These are phyloP conservation scores for Magnaporthiopsis rhizophila DNA, from an alignment of 2,329 filamentous ascomycete genomes.

Conservation along the genomic window DNA sequence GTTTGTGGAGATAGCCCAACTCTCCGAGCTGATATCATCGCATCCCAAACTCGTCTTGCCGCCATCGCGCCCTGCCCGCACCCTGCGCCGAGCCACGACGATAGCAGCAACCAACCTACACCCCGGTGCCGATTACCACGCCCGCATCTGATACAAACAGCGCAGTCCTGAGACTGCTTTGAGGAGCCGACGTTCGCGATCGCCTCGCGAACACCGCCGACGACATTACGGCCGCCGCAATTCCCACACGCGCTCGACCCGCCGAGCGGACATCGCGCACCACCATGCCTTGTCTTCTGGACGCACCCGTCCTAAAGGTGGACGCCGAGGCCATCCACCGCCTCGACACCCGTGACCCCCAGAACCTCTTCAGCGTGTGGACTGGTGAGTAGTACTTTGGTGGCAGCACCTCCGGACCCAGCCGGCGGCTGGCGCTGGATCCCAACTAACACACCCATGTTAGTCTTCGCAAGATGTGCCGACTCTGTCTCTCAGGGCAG, in stretches of 20 bases:
- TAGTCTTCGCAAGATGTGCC: slow-evolving; percentile 90
- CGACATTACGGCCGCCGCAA: slow-evolving; percentile 15
- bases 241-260: slow-evolving; percentile 23
- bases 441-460: slow-evolving; percentile 21
- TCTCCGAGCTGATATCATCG: not conserved
- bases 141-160: not conserved
- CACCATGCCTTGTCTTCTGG: slow-evolving; percentile 75
- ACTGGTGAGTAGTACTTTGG: slow-evolving; percentile 56
- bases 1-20: not conserved
- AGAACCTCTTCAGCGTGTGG: slow-evolving; percentile 96
- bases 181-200: slow-evolving; percentile 12
- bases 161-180: slow-evolving; percentile 3
- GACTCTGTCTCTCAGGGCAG: slow-evolving; percentile 90
- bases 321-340: slow-evolving; percentile 89
- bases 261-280: slow-evolving; percentile 25
- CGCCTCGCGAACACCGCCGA: slow-evolving; percentile 15
- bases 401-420: slow-evolving; percentile 9
- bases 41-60: not conserved
- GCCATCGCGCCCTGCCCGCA: not conserved
- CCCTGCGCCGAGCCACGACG: not conserved
- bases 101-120: not conserved
- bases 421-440: slow-evolving; percentile 6
- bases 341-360: slow-evolving; percentile 85
- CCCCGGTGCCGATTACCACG: slow-evolving; percentile 1
- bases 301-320: slow-evolving; percentile 81